Evolutionary conservation across 2,329 filamentous ascomycete species (phyloP), one percentile per base, ranked within the genome.

Genomic region (Ascochyta clinopodiicola): DNA sequence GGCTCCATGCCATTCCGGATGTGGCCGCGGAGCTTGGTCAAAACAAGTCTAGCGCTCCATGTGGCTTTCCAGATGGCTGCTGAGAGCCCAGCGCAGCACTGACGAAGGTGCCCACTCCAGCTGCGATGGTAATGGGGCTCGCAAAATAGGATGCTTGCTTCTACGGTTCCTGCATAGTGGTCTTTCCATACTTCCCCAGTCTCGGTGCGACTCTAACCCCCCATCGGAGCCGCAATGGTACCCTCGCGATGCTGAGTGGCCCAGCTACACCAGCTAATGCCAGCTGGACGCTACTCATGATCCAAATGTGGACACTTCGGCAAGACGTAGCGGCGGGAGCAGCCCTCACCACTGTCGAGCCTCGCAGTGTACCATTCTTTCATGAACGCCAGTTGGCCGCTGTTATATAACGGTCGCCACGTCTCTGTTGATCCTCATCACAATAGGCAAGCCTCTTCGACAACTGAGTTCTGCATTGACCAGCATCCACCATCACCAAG

Each of bases 241-340:
- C 48, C 62, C 62, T 67, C 57, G 63, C 63, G 45, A 71, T 71
- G 69, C 70, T 75, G 70, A 73, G 71, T 69, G 66, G 65, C 67
- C 57, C 56, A 67, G 39, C 55, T 51, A 39, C 48, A 56, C 56
- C 57, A 56, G 62, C 58, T 50, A 62, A 49, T 57, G 61, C 70
- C 72, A 75, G 73, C 73, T 75, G 72, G 72, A 63, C 60, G 63
- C 66, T 70, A 66, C 67, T 67, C 66, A 70, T 55, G 62, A 57
- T 67, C 67, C 63, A 63, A 67, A 64, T 68, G 72, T 73, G 72
- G 70, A 68, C 34, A 65, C 68, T 73, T 73, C 68, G 71, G 71
- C 68, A 73, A 68, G 63, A 53, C 64, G 59, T 73, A 69, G 68
- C 69, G 67, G 67, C 70, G 71, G 73, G 70, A 73, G 64, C 52